Conservation (phyloP, 768 basidiomycete genomes). For the Termitomyces eurrhizus region DNA sequence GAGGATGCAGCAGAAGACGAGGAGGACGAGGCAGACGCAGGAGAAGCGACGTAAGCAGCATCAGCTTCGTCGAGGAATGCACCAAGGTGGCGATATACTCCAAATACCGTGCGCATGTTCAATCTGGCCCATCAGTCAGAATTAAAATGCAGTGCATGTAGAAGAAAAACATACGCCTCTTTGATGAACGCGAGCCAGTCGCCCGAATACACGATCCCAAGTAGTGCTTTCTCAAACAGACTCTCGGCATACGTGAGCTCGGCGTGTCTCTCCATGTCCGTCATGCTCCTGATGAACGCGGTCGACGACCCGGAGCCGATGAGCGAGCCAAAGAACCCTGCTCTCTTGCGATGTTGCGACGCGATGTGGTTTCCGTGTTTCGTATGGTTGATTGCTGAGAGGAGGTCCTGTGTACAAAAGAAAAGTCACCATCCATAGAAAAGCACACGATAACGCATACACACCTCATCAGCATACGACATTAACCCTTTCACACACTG, state of each 20-base stretch:
- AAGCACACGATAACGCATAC: neutral
- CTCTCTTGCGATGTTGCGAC: slow-evolving; percentile 68
- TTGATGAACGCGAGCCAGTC: slow-evolving; percentile 83
- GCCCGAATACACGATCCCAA: slow-evolving; percentile 88
- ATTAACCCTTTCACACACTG: slow-evolving; percentile 90
- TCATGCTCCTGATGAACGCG: slow-evolving; percentile 72
- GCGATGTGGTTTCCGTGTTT: slow-evolving; percentile 75
- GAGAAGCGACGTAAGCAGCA: slow-evolving; percentile 33
- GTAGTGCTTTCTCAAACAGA: slow-evolving; percentile 61
- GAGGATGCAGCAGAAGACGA: neutral
- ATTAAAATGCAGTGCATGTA: slow-evolving; percentile 66
- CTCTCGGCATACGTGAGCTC: slow-evolving; percentile 93
- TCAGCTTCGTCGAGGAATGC: slow-evolving; percentile 75
- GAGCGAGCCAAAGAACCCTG: slow-evolving; percentile 60
- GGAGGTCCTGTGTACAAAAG: slow-evolving; percentile 52
- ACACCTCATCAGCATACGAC: slow-evolving; percentile 85
- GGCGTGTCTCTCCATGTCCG: slow-evolving; percentile 79
- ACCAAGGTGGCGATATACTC: slow-evolving; percentile 77
- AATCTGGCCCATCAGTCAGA: slow-evolving; percentile 42
- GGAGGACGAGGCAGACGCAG: neutral
- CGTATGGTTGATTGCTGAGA: slow-evolving; percentile 71
- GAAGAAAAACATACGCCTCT: slow-evolving; percentile 83
- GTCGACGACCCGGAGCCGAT: slow-evolving; percentile 57
- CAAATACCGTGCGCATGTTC: slow-evolving; percentile 86
- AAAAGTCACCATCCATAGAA: neutral